A percentile compares a stretch with the other conserved stretches of the same genome.
These are phyloP conservation scores for Acer campestre DNA, from an alignment of 345 rosid species.

Conservation along the genomic window DNA sequence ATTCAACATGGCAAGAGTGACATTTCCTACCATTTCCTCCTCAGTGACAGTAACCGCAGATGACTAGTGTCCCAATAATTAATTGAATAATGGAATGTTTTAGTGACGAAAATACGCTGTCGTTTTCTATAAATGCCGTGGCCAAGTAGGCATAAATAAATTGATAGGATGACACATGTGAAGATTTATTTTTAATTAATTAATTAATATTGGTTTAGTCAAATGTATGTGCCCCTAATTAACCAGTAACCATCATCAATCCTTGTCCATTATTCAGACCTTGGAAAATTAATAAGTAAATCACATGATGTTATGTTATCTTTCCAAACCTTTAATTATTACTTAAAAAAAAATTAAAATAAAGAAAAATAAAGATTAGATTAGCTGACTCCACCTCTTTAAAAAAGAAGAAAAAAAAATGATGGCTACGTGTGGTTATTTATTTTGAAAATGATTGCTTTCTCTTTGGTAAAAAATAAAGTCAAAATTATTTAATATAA, in stretches of 20 bases:
- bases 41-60: background rate
- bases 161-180: background rate
- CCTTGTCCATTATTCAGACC: background rate
- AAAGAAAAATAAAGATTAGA: background rate
- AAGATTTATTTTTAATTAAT: background rate
- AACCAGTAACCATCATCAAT: background rate
- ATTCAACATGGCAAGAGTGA: no score
- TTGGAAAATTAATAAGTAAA: constrained; percentile 2
- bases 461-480: background rate
- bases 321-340: background rate
- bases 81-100: constrained; percentile 2
- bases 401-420: background rate
- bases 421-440: background rate
- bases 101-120: background rate
- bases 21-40: no score
- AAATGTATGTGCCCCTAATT: background rate
- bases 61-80: background rate
- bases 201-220: background rate
- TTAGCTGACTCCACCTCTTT: constrained; percentile 3
- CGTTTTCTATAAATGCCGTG: background rate
- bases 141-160: background rate
- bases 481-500: background rate
- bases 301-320: background rate
- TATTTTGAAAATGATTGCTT: constrained; percentile 1
- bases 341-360: background rate